These are phyloP conservation scores for Parietichytrium sp. DNA, from an alignment of 108 stramenopile species.

Conservation along the genomic window DNA sequence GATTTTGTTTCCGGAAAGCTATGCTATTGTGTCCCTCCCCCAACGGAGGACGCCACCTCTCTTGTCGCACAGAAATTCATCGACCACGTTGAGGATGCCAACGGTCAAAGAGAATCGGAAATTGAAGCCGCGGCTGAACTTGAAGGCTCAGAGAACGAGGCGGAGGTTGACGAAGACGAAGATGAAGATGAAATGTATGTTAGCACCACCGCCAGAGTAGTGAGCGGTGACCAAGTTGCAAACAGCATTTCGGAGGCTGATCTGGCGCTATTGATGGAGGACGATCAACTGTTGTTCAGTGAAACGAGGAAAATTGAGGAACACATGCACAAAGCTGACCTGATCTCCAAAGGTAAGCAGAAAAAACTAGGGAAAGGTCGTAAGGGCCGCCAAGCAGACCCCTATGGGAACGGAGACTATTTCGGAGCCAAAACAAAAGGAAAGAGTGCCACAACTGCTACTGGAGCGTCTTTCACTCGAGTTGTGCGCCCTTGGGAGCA, in stretches of 20 bases:
- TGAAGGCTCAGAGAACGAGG: constrained; percentile 41
- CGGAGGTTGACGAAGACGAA: constrained; percentile 51
- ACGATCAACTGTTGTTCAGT: constrained; percentile 35
- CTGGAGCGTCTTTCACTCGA: too few species aligned
- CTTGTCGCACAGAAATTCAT: constrained; percentile 69
- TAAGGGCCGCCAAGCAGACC: constrained; percentile 79
- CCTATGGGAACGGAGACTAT: constrained; percentile 63
- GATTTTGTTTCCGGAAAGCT: constrained; percentile 90
- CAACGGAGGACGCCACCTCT: constrained; percentile 55
- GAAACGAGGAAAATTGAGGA: constrained; percentile 15
- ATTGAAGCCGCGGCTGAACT: constrained; percentile 45
- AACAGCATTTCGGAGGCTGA: constrained; percentile 54
- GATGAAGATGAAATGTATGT: constrained; percentile 43
- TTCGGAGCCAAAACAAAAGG: background rate
- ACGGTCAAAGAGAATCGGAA: constrained; percentile 64
- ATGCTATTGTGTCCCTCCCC: constrained; percentile 88
- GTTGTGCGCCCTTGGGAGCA: too few species aligned
- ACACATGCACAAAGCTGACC: constrained; percentile 48
- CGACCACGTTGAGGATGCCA: constrained; percentile 56
- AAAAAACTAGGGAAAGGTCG: constrained; percentile 82
- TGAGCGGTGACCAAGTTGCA: background rate
- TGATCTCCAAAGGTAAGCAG: constrained; percentile 65
- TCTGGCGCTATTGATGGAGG: constrained; percentile 46
- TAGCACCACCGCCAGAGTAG: background rate
- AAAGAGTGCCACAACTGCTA: too few species aligned